A percentile compares a stretch with the other conserved stretches of the same genome.
These are phyloP conservation scores for Physocladia obscura DNA, from an alignment of 192 early-diverging fungal genomes.

Conservation along the genomic window DNA sequence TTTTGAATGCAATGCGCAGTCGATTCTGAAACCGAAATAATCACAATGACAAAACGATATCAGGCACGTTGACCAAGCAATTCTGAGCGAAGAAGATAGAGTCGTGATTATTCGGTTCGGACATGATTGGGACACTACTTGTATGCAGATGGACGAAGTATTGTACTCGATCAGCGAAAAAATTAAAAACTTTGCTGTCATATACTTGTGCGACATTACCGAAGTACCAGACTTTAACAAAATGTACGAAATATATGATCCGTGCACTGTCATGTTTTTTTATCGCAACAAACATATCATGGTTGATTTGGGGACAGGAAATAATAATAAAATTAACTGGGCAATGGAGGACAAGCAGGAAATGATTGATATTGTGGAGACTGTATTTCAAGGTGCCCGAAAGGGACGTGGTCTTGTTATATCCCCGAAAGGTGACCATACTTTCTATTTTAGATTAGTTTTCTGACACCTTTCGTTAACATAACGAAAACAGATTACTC, in stretches of 20 bases:
- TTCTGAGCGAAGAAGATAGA: constrained; percentile 94
- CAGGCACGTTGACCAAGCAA: constrained; percentile 98
- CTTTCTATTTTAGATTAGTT: constrained; percentile 34
- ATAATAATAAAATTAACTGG: constrained; percentile 99
- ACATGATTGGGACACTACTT: constrained; percentile 91
- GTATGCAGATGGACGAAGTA: constrained; percentile 98
- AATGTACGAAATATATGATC: constrained; percentile 68
- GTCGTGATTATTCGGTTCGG: constrained; percentile 97
- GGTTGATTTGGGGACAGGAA: constrained; percentile 98
- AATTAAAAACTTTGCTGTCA: constrained; percentile 97
- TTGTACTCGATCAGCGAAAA: constrained; percentile 89
- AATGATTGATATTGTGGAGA: constrained; percentile 82
- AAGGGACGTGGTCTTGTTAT: constrained; percentile 97
- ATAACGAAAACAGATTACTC: constrained; percentile 66
- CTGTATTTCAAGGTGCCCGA: constrained; percentile 88
- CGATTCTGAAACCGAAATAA: constrained; percentile 1
- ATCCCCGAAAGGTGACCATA: constrained; percentile 72
- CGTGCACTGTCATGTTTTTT: constrained; percentile 97
- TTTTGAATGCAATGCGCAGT: background rate
- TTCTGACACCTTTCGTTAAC: background rate
- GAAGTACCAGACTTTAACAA: constrained; percentile 83
- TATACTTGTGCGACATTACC: constrained; percentile 93
- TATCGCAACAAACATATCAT: constrained; percentile 92
- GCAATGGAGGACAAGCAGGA: constrained; percentile 92
- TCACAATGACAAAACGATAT: constrained; percentile 38